A percentile compares a stretch with the other conserved stretches of the same genome.
These are phyloP conservation scores for Beauveria bassiana DNA, from an alignment of 2,329 filamentous ascomycete species.

Conservation along the genomic window DNA sequence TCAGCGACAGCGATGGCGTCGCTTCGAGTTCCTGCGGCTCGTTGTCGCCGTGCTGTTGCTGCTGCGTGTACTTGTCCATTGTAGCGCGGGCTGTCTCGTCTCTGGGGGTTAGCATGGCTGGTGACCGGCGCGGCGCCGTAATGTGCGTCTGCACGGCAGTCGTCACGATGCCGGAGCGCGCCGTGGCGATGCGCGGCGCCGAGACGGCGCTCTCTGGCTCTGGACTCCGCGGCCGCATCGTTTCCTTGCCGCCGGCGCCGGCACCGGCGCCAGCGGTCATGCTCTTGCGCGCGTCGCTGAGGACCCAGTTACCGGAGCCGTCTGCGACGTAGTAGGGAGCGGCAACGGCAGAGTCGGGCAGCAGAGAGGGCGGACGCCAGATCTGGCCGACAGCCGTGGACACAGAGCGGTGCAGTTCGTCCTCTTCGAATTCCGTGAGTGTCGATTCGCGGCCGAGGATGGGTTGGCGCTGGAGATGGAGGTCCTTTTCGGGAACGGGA, in stretches of 20 bases:
- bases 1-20: background rate
- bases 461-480: background rate
- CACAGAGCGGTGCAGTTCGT: conserved; percentile 28
- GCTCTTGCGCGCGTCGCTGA: conserved; percentile 30
- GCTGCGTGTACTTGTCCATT: background rate
- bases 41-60: background rate
- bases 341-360: conserved; percentile 24
- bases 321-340: conserved; percentile 38
- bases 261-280: conserved; percentile 11
- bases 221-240: background rate
- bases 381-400: conserved; percentile 33
- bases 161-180: background rate
- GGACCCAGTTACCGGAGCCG: conserved; percentile 45
- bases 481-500: conserved; percentile 11
- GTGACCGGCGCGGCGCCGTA: background rate
- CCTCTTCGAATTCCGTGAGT: conserved; percentile 46
- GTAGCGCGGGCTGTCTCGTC: too few species aligned
- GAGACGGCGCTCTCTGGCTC: background rate
- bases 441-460: conserved; percentile 30
- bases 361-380: conserved; percentile 43
- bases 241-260: background rate
- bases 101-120: background rate
- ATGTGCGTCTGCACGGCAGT: conserved; percentile 5
- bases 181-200: conserved; percentile 1
- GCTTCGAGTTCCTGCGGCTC: background rate